These are phyloP conservation scores for Phialophora chinensis DNA, from an alignment of 2,329 filamentous ascomycete genomes.

Conservation along the genomic window DNA sequence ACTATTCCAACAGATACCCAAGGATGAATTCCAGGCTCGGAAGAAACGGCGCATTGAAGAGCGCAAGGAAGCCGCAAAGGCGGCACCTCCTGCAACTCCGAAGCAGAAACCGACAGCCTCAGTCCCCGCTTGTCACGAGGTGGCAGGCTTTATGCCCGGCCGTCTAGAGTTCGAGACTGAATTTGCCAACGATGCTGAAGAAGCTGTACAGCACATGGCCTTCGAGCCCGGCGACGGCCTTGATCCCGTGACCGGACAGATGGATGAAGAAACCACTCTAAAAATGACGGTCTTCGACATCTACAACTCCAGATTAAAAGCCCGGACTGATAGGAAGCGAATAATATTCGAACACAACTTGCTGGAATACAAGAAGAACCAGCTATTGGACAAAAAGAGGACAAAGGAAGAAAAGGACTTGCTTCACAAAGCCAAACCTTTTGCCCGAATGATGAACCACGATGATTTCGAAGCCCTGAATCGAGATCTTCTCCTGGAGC, in stretches of 20 bases:
- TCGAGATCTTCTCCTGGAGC: conserved; percentile 84
- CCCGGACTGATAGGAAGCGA: conserved; percentile 91
- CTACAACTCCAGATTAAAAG: conserved; percentile 89
- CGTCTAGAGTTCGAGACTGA: conserved; percentile 97
- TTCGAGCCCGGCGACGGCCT: conserved; percentile 96
- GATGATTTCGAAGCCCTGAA: conserved; percentile 86
- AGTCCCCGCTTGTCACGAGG: conserved; percentile 95
- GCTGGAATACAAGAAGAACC: conserved; percentile 91
- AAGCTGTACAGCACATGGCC: conserved; percentile 97
- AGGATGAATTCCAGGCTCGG: conserved; percentile 88
- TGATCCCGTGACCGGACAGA: conserved; percentile 79
- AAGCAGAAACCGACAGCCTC: conserved; percentile 96
- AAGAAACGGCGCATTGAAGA: conserved; percentile 96
- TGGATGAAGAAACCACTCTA: conserved; percentile 94
- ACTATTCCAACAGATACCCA: conserved; percentile 77
- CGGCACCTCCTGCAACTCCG: conserved; percentile 79
- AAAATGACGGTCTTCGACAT: conserved; percentile 99
- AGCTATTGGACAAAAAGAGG: conserved; percentile 86
- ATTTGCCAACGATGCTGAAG: conserved; percentile 96
- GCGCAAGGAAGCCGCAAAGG: conserved; percentile 83
- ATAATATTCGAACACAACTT: conserved; percentile 95
- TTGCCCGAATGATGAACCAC: conserved; percentile 95
- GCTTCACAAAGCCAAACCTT: conserved; percentile 91
- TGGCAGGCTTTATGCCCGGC: conserved; percentile 98
- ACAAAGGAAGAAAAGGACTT: conserved; percentile 94